Evolutionary conservation across 148 eudicot genomes (phyloP).

Genomic region (Chenopodium album): DNA sequence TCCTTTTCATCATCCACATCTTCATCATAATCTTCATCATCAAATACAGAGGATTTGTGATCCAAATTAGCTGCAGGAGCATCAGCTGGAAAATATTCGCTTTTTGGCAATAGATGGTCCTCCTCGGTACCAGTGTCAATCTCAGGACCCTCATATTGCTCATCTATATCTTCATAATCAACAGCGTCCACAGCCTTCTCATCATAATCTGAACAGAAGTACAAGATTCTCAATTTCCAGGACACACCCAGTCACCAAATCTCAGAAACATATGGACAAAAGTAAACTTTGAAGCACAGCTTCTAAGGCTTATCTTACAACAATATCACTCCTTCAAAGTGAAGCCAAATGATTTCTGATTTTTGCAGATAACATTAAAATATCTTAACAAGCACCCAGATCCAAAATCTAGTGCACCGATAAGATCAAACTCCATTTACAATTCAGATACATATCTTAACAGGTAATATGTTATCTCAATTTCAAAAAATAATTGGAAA

Average conservation of each 20-base stretch:
- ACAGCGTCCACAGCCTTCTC: slow-evolving; percentile 96
- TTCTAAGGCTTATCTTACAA: not conserved
- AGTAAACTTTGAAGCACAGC: not conserved
- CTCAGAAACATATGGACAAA: not conserved
- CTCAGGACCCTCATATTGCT: slow-evolving; percentile 98
- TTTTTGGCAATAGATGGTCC: slow-evolving; percentile 76
- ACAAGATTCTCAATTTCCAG: not conserved
- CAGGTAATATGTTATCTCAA: not conserved
- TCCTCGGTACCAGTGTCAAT: slow-evolving; percentile 80
- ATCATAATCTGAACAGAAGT: slow-evolving; percentile 62
- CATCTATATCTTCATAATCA: slow-evolving; percentile 96
- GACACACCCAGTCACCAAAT: not conserved
- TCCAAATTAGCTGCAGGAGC: slow-evolving; percentile 41
- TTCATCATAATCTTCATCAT: slow-evolving; percentile 94
- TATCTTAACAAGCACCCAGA: not conserved
- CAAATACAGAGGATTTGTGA: slow-evolving; percentile 63
- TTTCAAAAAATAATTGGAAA: not conserved
- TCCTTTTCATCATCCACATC: slow-evolving; percentile 63
- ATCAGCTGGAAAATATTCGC: slow-evolving; percentile 48
- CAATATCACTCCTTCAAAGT: no score
- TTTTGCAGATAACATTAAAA: not conserved
- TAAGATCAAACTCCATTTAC: not conserved
- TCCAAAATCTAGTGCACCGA: not conserved
- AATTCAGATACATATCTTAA: not conserved
- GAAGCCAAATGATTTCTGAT: not conserved